Evolutionary conservation across 2,329 filamentous ascomycete species (phyloP).

Genomic region (Xylaria sp.): DNA sequence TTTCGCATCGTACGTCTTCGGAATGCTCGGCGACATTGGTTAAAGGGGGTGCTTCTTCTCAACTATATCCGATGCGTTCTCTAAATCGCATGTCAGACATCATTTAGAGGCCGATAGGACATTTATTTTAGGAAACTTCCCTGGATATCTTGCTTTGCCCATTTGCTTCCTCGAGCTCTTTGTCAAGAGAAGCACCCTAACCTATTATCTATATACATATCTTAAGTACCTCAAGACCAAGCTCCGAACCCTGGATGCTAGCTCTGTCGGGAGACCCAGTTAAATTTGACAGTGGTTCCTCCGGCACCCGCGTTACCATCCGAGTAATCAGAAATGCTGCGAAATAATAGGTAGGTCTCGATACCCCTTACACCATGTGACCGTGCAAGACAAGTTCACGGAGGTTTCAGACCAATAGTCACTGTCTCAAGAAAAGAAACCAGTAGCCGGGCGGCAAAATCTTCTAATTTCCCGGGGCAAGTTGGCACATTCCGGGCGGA

Average conservation of each 20-base stretch:
- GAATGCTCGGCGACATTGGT: slow-evolving; percentile 24
- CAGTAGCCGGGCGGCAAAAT: background rate
- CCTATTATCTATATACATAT: background rate
- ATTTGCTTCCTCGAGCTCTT: background rate
- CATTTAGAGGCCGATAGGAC: background rate
- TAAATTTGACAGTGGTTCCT: slow-evolving; percentile 1
- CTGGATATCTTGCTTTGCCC: background rate
- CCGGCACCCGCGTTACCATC: background rate
- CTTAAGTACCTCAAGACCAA: background rate
- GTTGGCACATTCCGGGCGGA: background rate
- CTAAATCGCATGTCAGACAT: background rate
- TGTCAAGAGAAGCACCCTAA: background rate
- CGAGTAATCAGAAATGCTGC: background rate
- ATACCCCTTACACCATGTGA: background rate
- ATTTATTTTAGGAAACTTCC: background rate
- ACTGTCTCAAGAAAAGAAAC: slow-evolving; percentile 9
- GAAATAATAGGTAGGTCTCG: background rate
- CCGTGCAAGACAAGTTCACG: background rate
- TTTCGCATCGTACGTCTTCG: slow-evolving; percentile 16
- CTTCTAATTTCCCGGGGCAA: background rate
- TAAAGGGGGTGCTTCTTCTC: background rate
- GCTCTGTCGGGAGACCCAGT: slow-evolving; percentile 7
- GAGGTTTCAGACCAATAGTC: background rate
- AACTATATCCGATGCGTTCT: background rate
- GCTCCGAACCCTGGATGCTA: slow-evolving; percentile 11